Base-by-base conservation (phyloP, 768 basidiomycete genomes). In the Termitomyces sp. region DNA sequence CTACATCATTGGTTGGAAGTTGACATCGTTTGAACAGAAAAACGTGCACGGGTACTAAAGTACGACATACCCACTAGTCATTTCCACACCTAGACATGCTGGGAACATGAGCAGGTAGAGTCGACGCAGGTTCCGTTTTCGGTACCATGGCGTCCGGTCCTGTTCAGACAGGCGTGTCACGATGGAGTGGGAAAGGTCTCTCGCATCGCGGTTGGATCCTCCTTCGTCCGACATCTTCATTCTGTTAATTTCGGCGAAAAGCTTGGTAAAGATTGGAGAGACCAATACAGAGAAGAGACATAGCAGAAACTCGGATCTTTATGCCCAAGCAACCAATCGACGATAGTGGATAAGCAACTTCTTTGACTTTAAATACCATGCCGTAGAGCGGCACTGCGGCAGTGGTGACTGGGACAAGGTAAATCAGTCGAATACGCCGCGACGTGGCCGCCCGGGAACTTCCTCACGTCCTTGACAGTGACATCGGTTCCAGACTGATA, bases 51-150 rank as follows among this genome's bases (percentile, higher is more conserved):
- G 12, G 12, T n/a, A 23, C 23, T 23, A 23, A 32, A 46, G 5
- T 30, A 30, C 8, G 16, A 69, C 76, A 55, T 60, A 83, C 80
- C 82, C 82, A 65, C 79, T 81, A 1, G 83, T 85, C 79, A 83
- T 84, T 70, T 85, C 84, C 16, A 84, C 82, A 35, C 83, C 83
- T 36, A 84, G 77, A 61, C 82, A 82, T 44, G 84, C 82, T 16
- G 84, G 85, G 60, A 30, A 77, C 68, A 86, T 74, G 49, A 86
- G 49, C 23, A 86, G 56, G 67, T 86, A 86, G 44, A 86, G 61
- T 20, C 74, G 40, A 23, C 84, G 72, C 58, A 88, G 70, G 62
- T 86, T 87, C 4, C 75, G 83, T 63, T 86, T 88, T 59, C 64
- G 68, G 68, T 86, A 86, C 86, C 86, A 88, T 38, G 84, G 81